phyloP scores from a whole-genome alignment of 2,329 filamentous ascomycete genomes.

The Cercospora sp. region DNA sequence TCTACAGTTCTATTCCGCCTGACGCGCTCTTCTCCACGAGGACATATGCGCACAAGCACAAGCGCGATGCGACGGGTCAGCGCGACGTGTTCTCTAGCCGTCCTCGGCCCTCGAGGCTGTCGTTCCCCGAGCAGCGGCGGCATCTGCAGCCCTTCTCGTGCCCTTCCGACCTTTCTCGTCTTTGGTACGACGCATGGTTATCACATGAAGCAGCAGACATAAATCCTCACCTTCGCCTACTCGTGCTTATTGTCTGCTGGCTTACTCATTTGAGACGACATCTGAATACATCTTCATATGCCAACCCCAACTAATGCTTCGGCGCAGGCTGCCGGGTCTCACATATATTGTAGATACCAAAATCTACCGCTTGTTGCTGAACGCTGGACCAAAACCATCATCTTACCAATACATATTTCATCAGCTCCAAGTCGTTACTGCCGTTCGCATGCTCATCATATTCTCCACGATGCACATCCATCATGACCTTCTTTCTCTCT shows the following conservation, averaged over 20 bases:
- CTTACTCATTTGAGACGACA: not conserved
- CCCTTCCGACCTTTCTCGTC: not conserved
- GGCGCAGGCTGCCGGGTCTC: not conserved
- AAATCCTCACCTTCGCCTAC: not conserved
- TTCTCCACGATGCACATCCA: not conserved
- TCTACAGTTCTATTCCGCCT: not conserved
- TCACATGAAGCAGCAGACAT: not conserved
- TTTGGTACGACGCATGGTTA: not conserved
- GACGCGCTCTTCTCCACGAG: not conserved
- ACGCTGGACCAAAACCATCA: constrained; percentile 1
- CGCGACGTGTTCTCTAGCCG: not conserved
- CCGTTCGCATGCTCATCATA: not conserved
- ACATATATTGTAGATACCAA: not conserved
- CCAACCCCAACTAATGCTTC: not conserved
- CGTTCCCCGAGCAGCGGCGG: not conserved
- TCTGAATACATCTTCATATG: not conserved
- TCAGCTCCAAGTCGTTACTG: not conserved
- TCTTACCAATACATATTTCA: not conserved
- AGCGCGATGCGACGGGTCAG: not conserved
- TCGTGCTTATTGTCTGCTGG: not conserved
- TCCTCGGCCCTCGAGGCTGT: not conserved
- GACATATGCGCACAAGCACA: not conserved
- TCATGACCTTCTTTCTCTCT: constrained; percentile 31
- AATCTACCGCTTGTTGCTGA: not conserved
- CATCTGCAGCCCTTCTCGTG: not conserved